phyloP scores from a whole-genome alignment of 305 asterid species.

The Solanum hybrid region DNA sequence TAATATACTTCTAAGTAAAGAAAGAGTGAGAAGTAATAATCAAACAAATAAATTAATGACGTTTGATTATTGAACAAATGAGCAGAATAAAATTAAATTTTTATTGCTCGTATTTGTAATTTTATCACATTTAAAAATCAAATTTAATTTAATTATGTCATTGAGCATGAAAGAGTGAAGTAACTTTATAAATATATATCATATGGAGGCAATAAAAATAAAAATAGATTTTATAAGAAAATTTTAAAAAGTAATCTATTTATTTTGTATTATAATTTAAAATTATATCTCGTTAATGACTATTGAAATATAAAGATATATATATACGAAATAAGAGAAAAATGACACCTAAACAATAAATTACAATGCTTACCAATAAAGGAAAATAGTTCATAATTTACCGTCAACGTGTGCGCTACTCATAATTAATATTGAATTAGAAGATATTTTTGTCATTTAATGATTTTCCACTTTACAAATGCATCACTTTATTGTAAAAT shows the following conservation, averaged over 20 bases:
- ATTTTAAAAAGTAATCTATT: not conserved
- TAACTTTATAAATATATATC: not conserved
- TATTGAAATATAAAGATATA: not conserved
- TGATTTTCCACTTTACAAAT: not conserved
- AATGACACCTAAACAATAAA: not conserved
- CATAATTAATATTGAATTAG: not conserved
- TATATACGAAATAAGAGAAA: not conserved
- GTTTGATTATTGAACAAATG: too few species aligned
- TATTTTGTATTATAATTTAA: too few species aligned
- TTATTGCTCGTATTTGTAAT: not conserved
- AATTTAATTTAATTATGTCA: not conserved
- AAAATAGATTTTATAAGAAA: not conserved
- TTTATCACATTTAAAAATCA: not conserved
- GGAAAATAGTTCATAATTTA: too few species aligned
- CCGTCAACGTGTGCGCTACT: too few species aligned
- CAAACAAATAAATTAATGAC: not conserved
- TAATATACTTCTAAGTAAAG: not conserved
- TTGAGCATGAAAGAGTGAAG: not conserved
- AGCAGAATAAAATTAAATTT: not conserved
- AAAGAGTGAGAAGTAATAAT: not conserved
- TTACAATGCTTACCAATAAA: not conserved
- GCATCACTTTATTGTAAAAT: not conserved
- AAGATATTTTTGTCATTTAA: not conserved
- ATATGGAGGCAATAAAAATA: too few species aligned
- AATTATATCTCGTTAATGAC: too few species aligned